These are phyloP conservation scores for Laburnicola sp. DNA, from an alignment of 2,329 filamentous ascomycete species.

Conservation along the genomic window DNA sequence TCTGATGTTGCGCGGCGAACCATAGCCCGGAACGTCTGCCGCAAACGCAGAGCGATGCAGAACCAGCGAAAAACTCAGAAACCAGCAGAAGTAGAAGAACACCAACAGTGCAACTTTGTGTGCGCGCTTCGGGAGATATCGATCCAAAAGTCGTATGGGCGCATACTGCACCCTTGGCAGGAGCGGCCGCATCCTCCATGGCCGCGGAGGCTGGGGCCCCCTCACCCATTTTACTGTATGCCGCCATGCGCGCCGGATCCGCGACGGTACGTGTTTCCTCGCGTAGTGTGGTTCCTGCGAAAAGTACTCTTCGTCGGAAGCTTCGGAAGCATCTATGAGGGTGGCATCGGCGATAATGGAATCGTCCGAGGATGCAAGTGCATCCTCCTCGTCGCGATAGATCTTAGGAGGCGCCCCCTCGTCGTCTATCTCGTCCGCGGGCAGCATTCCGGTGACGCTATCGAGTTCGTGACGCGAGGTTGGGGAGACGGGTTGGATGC, in stretches of 20 bases:
- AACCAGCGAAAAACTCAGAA: constrained; percentile 69
- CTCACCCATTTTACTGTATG: constrained; percentile 51
- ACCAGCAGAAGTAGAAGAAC: constrained; percentile 67
- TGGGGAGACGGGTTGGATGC: constrained; percentile 32
- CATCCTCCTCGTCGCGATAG: constrained; percentile 39
- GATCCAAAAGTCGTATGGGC: constrained; percentile 66
- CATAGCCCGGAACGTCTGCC: constrained; percentile 68
- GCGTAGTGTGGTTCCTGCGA: constrained; percentile 25
- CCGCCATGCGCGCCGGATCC: constrained; percentile 52
- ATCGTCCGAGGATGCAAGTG: constrained; percentile 27
- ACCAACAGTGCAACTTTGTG: constrained; percentile 64
- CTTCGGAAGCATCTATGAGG: constrained; percentile 35
- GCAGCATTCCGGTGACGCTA: constrained; percentile 31
- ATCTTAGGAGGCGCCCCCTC: constrained; percentile 33
- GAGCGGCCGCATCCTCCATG: constrained; percentile 55
- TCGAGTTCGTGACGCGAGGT: constrained; percentile 40
- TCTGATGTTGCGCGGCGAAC: constrained; percentile 64
- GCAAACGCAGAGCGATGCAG: constrained; percentile 64
- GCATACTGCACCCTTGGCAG: constrained; percentile 69
- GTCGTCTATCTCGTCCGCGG: constrained; percentile 24
- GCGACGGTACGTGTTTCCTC: constrained; percentile 54
- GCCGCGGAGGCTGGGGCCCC: constrained; percentile 53
- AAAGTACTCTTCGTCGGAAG: constrained; percentile 35
- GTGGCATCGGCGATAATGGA: constrained; percentile 25
- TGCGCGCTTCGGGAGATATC: constrained; percentile 61